Base-by-base conservation (phyloP, 805 yeast genomes). In the Metschnikowia lachancei region DNA sequence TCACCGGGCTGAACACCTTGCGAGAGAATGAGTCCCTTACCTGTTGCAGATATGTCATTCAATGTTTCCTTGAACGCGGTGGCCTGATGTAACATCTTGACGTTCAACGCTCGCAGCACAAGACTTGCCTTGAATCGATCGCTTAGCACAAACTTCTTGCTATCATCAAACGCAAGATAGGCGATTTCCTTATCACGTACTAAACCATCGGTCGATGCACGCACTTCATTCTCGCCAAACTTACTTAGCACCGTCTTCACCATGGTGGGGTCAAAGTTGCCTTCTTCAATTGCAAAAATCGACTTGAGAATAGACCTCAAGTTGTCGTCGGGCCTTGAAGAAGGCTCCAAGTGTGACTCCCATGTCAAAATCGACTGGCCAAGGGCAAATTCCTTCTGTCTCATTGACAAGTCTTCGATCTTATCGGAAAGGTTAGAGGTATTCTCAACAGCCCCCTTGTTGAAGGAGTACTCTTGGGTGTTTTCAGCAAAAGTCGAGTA, bases 311-410 rank as follows among this genome's bases (percentile, higher is more conserved):
- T 64, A 1, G 76, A 64, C 48, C 72, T 65, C 1, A 78, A 59
- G 16, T 65, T 62, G 41, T 76, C 75, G 34, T 55, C 45, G 10
- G 51, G 53, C 24, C 46, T 32, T 5, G 42, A 28, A 3, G 12
- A 11, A 2, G 41, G 43, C 3, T 17, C 29, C 13, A 19, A 19
- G 3, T 47, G 51, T 12, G 57, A 53, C 8, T 71, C 60, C 39
- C 60, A 66, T 20, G 74, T 65, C 57, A 79, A 84, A 0, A 76
- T 64, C 1, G 69, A 64, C 31, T 68, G 69, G 0, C 79, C 63
- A 40, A 83, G 63, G 22, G 72, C 65, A 10, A 76, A 76, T 54
- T 87, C 91, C 44, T 85, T 78, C 55, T 84, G 89, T 44, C 84
- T 68, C 84, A 87, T 81, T 1, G 95, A 83, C 24, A 77, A 72